Base-by-base conservation (phyloP, 441 rosid species). In the Gossypium trilobum region DNA sequence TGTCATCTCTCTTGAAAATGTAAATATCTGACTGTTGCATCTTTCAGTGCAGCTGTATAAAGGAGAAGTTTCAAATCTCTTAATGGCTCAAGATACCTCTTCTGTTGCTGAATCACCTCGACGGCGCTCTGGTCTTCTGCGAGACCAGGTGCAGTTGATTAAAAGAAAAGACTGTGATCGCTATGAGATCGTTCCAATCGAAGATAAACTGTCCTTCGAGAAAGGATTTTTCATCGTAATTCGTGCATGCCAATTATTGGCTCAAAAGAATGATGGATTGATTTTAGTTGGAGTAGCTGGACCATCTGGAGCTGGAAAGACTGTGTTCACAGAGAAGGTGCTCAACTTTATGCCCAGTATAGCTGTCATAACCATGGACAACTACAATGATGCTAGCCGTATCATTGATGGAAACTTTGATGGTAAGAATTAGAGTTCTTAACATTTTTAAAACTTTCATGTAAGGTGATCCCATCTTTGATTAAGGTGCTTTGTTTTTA, bases 271-370 rank as follows among this genome's bases (percentile, higher is more conserved):
- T 70, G 92, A 90, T 67, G 96, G 98, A 39, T 73, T 95, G 42
- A 85, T 89, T 80, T 78, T 92, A 77, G 92, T 91, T 70, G 98
- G 98, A 7, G 85, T 95, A 60, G 99, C 99, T 44, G 99, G 99
- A 71, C 99, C 98, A 16, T 92, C 98, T 75, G 99, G 99, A 46
- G 98, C 99, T 70, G 99, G 98, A 33, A 95, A 95, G 78, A 92
- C 99, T 22, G 87, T 95, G 29, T 90, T 95, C 74, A 88, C 99
- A 1, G 98, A 95, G 75, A 92, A 95, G 80, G 85, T 92, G 68
- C 85, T 89, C 74, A 88, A 85, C 75, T 95, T 92, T 64, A 87
- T 92, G 98, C 97, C 98, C 20, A 90, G 96, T 80, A 83, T 95
- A 80, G 95, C 91, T 73, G 91, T 92, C 73, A 88, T 95, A 74